Conservation (phyloP, 2,329 filamentous ascomycete species). For the Diaporthe sp. region DNA sequence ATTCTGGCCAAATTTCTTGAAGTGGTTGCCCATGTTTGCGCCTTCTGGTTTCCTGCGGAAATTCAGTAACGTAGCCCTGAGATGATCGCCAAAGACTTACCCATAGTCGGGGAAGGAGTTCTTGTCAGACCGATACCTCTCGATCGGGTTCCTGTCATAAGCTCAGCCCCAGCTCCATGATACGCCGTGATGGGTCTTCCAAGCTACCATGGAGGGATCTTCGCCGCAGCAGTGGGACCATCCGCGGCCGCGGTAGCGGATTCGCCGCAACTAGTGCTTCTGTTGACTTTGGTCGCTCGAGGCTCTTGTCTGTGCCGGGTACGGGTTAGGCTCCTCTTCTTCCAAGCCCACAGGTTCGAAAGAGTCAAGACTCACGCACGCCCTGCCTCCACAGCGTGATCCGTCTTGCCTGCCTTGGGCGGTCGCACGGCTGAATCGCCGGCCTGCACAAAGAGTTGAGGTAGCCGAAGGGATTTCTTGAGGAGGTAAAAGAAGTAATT, state of each 20-base stretch:
- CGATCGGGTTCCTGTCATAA: constrained; percentile 34
- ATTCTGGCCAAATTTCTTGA: neutral
- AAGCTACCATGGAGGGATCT: constrained; percentile 28
- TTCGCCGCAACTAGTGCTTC: neutral
- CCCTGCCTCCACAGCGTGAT: constrained; percentile 10
- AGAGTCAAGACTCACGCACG: constrained; percentile 9
- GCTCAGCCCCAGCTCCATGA: constrained; percentile 24
- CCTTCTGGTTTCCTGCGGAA: constrained; percentile 32
- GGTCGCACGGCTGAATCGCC: constrained; percentile 7
- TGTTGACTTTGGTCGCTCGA: neutral
- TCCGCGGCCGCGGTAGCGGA: neutral
- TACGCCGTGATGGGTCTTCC: neutral
- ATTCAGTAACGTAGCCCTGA: constrained; percentile 24
- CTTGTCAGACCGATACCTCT: constrained; percentile 51
- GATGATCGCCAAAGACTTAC: constrained; percentile 44
- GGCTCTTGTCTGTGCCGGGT: neutral
- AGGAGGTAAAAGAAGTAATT: neutral
- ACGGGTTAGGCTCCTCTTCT: neutral
- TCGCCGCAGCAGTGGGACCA: neutral
- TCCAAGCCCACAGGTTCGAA: neutral
- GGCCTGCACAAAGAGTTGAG: neutral
- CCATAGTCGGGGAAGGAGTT: constrained; percentile 58
- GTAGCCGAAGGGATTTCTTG: constrained; percentile 8
- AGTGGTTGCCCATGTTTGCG: constrained; percentile 10
- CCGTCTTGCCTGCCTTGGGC: neutral